Evolutionary conservation across 208 protist genomes (phyloP), one percentile per base, ranked within the genome.

Genomic region (Acanthamoeba lenticulata): DNA sequence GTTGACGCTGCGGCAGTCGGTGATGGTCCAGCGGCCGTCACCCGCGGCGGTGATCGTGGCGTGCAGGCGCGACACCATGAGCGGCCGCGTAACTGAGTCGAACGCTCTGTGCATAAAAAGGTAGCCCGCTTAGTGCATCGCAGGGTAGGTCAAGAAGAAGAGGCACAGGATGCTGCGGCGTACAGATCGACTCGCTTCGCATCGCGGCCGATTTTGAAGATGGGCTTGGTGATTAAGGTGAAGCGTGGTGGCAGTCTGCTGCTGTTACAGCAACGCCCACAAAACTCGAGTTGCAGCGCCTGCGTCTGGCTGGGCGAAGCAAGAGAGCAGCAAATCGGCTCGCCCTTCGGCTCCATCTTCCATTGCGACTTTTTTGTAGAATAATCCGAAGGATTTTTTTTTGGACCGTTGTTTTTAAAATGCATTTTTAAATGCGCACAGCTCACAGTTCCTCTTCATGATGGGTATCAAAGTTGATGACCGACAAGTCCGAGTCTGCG

Each of bases 1-100:
- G 29, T 92, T 92, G 2, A 69, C n/a, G 27, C 86, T 92, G 45
- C 15, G n/a, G 79, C 40, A 55, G 79, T 89, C 79, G 47, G 52
- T 65, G 29, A 89, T 42, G 42, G 32, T 89, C 79, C 79, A 89
- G 15, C 34, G 13, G 36, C 79, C 44, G 2, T 57, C 15, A 29
- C 36, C 79, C 52, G 52, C 79, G 4, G 52, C 47, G 0, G 79
- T 34, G 13, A 89, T 32, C 9, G 24, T 42, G 15, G 86, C 86
- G 62, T 92, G 86, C n/a, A 92, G 36, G 52, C 86, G 86, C 24
- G 86, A 92, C 29, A 92, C 45, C 86, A 92, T 69, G n/a, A 29
- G 45, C 7, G 86, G 86, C 38, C 57, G 2, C 3, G 2, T 65
- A 0, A 34, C 17, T 0, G 86, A 92, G 40, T 92, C 86, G 44